Base-by-base conservation (phyloP, 768 basidiomycete species). In the Thelephora aurantiotincta region DNA sequence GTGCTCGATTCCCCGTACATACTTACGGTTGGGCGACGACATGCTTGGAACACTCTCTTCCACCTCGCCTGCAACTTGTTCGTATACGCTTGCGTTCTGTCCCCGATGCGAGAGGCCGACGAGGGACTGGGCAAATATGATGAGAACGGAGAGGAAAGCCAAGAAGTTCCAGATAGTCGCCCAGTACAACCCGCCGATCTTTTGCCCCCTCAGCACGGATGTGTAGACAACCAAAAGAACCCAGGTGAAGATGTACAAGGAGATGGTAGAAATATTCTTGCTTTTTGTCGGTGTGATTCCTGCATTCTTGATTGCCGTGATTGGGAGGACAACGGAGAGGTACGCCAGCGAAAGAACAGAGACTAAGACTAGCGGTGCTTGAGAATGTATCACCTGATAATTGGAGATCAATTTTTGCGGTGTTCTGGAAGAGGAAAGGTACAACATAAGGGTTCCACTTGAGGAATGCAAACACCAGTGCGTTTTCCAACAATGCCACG, bases 401-500 rank as follows among this genome's bases (percentile, higher is more conserved):
- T 2, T n/a, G 16, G 46, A 50, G 11, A 38, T 48, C 54, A 33
- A 35, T 48, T 33, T 9, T 20, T 34, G 19, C n/a, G 35, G 26
- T 33, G 19, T 16, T 45, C n/a, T 18, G 13, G 11, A 22, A 5
- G n/a, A 12, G n/a, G n/a, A 13, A 35, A 22, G 20, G n/a, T 1
- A 63, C 79, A 55, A 84, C 82, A 51, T 75, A 78, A 26, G 78
- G 75, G 58, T 84, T 85, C 36, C 81, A n/a, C 42, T 69, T 63
- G 16, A 75, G 54, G 52, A 72, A 78, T 3, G 66, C 67, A 42
- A 66, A 56, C 2, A 75, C 65, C 6, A 85, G 62, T 2, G 68
- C 65, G 2, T 60, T 64, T 51, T 82, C 74, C 2, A 73, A 52
- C 6, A 61, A 69, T 3, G 70, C 52, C 1, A 68, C 64, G 11